These are phyloP conservation scores for Gillenia trifoliata DNA, from an alignment of 306 rosid species.

Conservation along the genomic window DNA sequence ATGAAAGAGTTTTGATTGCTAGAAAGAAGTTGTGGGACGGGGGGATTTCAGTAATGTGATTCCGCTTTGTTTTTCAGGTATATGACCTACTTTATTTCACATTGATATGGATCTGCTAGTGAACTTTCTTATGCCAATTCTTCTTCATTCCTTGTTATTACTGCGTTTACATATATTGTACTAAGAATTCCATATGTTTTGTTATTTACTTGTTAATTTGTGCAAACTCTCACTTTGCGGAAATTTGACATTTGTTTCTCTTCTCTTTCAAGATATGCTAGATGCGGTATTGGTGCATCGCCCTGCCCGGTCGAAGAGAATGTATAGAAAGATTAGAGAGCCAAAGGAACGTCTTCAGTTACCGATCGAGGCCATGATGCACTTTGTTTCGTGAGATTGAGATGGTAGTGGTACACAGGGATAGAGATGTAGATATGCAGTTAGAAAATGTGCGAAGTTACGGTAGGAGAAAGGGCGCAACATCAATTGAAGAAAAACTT, in stretches of 20 bases:
- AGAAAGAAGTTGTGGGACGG: constrained; percentile 48
- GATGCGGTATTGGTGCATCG: neutral
- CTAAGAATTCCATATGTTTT: neutral
- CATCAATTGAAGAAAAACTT: constrained; percentile 4
- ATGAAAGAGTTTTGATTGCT: constrained; percentile 56
- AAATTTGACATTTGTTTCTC: neutral
- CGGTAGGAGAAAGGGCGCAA: neutral
- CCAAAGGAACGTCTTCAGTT: neutral
- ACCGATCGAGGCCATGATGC: neutral
- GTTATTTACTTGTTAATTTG: neutral
- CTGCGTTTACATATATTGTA: too few species aligned
- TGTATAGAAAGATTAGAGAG: neutral
- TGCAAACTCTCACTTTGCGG: neutral
- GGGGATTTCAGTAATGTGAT: constrained; percentile 17
- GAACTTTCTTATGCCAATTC: too few species aligned
- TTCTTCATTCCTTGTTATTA: too few species aligned
- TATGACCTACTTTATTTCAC: neutral
- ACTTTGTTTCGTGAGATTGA: neutral
- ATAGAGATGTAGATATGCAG: neutral
- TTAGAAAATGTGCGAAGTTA: neutral
- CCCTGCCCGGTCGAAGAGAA: neutral
- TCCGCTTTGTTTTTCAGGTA: constrained; percentile 19
- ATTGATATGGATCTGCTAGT: too few species aligned
- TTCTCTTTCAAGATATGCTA: neutral
- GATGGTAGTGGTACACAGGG: neutral